Base-by-base conservation (phyloP, 352 stramenopile genomes). In the Phytophthora boehmeriae region DNA sequence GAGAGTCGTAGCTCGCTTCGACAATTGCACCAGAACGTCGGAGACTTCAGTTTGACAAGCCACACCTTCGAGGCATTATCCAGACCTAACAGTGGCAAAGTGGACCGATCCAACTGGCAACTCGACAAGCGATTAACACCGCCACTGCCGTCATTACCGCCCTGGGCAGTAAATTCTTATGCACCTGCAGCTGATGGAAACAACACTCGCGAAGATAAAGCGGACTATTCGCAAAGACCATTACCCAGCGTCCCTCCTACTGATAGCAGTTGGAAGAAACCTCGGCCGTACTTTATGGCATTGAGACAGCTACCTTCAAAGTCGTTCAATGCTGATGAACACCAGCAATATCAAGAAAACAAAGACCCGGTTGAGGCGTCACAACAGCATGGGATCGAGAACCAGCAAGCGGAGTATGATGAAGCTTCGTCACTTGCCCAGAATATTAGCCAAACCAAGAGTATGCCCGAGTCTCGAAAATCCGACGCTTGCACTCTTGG, bases 221-320 rank as follows among this genome's bases (percentile, higher is more conserved):
- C 5, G 25, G 30, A 36, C 32, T 54, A 11, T 17, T 38, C 20
- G 11, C 35, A 11, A 28, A 64, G 16, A 16, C 10, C 43, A 34
- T 34, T 66, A 35, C 11, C 38, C 0, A 28, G 22, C 23, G 38
- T 63, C 8, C 57, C 57, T 6, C 59, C 30, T 16, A 35, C 35
- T 16, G 39, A 20, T 34, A 19, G n/a, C 54, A 53, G 54, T 9
- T 86, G 76, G 76, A 73, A 55, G 28, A 80, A 78, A 19, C 73
- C 73, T n/a, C 73, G 67, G 23, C 73, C 78, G 35, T 85, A 85
- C 50, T 88, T 85, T 60, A 78, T 73, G 17, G 59, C 75, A 4
- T 71, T 84, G 62, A 84, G 81, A 61, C 62, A 77, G 14, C 36
- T 78, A 16, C 58, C 69, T 5, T 20, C 5, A n/a, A 71, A 60